Conservation (phyloP, 2,329 filamentous ascomycete species). For the Paramyrothecium sp. region DNA sequence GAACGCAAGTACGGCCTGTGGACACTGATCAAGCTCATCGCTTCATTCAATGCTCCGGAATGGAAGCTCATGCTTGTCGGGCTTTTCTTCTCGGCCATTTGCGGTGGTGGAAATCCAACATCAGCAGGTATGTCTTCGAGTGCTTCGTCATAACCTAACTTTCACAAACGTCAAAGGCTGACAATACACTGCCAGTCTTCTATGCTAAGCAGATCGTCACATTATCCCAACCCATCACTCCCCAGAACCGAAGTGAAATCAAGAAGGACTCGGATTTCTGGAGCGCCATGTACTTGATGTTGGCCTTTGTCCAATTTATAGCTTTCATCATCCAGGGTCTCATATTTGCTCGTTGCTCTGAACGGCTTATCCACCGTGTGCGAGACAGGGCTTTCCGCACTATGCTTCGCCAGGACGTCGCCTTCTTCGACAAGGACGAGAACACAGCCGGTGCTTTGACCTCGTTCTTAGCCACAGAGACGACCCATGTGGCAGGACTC, state of each 20-base stretch:
- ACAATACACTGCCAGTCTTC: conserved; percentile 62
- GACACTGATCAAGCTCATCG: conserved; percentile 77
- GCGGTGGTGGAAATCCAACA: conserved; percentile 76
- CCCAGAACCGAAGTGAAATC: conserved; percentile 52
- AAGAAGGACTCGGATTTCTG: conserved; percentile 78
- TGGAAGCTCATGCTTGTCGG: conserved; percentile 71
- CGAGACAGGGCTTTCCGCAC: conserved; percentile 80
- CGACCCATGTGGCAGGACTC: conserved; percentile 83
- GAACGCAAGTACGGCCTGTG: conserved; percentile 65
- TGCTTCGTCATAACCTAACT: not conserved
- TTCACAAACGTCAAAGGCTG: no score
- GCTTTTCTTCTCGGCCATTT: conserved; percentile 71
- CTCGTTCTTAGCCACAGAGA: conserved; percentile 84
- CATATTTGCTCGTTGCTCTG: conserved; percentile 82
- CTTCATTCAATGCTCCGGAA: conserved; percentile 75
- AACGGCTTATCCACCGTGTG: conserved; percentile 79
- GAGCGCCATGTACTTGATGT: conserved; percentile 84
- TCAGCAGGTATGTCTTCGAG: conserved; percentile 23
- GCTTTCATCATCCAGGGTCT: conserved; percentile 68
- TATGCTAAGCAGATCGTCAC: conserved; percentile 85
- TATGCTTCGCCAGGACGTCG: conserved; percentile 89
- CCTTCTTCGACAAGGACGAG: conserved; percentile 86
- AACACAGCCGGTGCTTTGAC: conserved; percentile 88
- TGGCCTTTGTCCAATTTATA: conserved; percentile 72
- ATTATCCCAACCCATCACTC: conserved; percentile 54